Percentiles rank a stretch among this genome's conserved stretches.
These are phyloP conservation scores for Boletus sensibilis DNA, from an alignment of 768 basidiomycete species.

Conservation along the genomic window DNA sequence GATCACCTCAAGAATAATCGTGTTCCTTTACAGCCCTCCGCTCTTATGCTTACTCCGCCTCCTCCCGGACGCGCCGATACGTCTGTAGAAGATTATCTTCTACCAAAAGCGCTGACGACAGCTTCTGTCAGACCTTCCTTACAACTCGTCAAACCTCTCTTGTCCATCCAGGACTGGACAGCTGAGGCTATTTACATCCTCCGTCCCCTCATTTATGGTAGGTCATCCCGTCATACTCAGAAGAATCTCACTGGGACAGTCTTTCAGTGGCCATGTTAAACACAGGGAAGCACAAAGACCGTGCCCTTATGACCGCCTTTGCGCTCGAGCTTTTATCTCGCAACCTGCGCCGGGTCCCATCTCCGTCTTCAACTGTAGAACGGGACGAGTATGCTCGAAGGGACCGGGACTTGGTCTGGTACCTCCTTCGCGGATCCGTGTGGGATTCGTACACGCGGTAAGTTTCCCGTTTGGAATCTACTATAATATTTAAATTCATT, in stretches of 20 bases:
- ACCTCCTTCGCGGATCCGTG: slow-evolving; percentile 80
- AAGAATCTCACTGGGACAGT: slow-evolving; percentile 1
- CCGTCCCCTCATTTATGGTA: slow-evolving; percentile 78
- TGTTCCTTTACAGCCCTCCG: slow-evolving; percentile 60
- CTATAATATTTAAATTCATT: background rate
- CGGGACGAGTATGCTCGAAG: slow-evolving; percentile 77
- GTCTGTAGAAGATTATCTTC: slow-evolving; percentile 74
- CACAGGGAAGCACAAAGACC: slow-evolving; percentile 36
- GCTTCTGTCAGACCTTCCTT: slow-evolving; percentile 70
- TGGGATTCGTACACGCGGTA: slow-evolving; percentile 81
- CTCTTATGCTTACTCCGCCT: slow-evolving; percentile 51
- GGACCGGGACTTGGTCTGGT: slow-evolving; percentile 82
- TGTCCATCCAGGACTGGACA: slow-evolving; percentile 70
- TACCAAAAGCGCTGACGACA: slow-evolving; percentile 78
- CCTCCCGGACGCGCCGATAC: slow-evolving; percentile 51
- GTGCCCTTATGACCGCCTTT: slow-evolving; percentile 64
- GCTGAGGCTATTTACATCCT: slow-evolving; percentile 70
- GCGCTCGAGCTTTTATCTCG: slow-evolving; percentile 73
- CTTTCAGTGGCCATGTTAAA: slow-evolving; percentile 26
- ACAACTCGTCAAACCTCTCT: slow-evolving; percentile 59
- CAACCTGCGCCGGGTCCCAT: slow-evolving; percentile 65
- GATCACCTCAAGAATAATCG: slow-evolving; percentile 83
- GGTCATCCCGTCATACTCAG: slow-evolving; percentile 21
- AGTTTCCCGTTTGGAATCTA: slow-evolving; percentile 17
- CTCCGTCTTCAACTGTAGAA: slow-evolving; percentile 62